A percentile compares a stretch with the other conserved stretches of the same genome.
These are phyloP conservation scores for Colletotrichum australisinense DNA, from an alignment of 2,329 filamentous ascomycete genomes.

Conservation along the genomic window DNA sequence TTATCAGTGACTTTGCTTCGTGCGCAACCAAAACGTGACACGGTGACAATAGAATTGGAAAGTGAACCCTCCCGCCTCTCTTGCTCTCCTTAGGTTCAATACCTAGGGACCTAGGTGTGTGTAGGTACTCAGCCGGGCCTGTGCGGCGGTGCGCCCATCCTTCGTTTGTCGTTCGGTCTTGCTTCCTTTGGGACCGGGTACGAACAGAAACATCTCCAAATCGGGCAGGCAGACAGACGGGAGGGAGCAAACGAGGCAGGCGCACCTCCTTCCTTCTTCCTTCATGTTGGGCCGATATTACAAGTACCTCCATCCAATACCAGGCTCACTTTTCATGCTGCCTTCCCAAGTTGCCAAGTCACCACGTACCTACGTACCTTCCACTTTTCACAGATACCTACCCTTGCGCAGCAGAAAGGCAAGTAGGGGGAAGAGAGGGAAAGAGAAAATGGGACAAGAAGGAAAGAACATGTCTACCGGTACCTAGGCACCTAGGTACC, in stretches of 20 bases:
- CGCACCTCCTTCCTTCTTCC: not conserved
- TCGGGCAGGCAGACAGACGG: slow-evolving; percentile 12
- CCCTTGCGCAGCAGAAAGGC: not conserved
- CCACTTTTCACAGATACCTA: not conserved
- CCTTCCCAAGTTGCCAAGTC: not conserved
- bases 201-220: slow-evolving; percentile 13
- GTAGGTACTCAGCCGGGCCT: not conserved
- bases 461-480: not conserved
- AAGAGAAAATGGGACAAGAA: not conserved
- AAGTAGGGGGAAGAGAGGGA: not conserved
- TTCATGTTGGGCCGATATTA: no score
- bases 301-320: not conserved
- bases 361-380: not conserved
- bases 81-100: no score
- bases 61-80: not conserved
- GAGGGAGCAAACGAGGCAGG: not conserved
- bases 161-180: slow-evolving; percentile 7
- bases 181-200: not conserved
- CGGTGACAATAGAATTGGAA: not conserved
- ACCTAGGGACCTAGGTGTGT: no score
- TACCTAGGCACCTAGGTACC: no score
- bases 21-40: not conserved
- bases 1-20: slow-evolving; percentile 22
- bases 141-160: slow-evolving; percentile 24
- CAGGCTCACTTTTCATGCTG: not conserved